phyloP scores from a whole-genome alignment of 1,284 basidiomycete species.

The Austroboletus sp. region DNA sequence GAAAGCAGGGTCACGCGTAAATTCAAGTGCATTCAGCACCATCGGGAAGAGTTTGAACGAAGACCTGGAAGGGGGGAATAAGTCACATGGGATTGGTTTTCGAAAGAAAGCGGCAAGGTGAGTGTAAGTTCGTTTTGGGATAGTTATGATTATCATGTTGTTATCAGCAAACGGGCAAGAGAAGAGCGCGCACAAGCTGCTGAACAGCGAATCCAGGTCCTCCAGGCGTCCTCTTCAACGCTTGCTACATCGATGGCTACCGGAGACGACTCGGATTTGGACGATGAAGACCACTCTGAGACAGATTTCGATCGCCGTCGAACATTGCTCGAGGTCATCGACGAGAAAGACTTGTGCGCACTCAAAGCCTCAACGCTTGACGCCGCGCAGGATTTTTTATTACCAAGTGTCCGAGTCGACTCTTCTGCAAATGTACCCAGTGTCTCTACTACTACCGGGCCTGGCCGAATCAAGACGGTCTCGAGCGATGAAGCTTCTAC shows the following conservation, averaged over 20 bases:
- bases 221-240: constrained; percentile 30
- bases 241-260: not conserved
- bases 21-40: constrained; percentile 53
- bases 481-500: not conserved
- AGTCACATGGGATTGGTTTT: constrained; percentile 52
- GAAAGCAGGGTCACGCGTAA: constrained; percentile 62
- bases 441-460: not conserved
- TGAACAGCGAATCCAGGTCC: constrained; percentile 48
- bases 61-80: constrained; percentile 35
- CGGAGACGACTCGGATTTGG: constrained; percentile 10
- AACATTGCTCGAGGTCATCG: constrained; percentile 18
- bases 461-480: not conserved
- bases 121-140: constrained; percentile 9
- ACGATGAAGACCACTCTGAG: constrained; percentile 13
- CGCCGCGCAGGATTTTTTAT: constrained; percentile 17
- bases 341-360: constrained; percentile 23
- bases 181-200: constrained; percentile 69
- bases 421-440: constrained; percentile 1
- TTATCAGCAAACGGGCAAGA: constrained; percentile 59
- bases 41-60: constrained; percentile 50
- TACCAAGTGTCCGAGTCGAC: constrained; percentile 5
- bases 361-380: constrained; percentile 19
- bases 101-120: constrained; percentile 66
- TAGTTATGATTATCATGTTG: constrained; percentile 1
- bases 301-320: constrained; percentile 23